Conservation (phyloP, 1,139 yeast genomes). For the Candida mesenterica region DNA sequence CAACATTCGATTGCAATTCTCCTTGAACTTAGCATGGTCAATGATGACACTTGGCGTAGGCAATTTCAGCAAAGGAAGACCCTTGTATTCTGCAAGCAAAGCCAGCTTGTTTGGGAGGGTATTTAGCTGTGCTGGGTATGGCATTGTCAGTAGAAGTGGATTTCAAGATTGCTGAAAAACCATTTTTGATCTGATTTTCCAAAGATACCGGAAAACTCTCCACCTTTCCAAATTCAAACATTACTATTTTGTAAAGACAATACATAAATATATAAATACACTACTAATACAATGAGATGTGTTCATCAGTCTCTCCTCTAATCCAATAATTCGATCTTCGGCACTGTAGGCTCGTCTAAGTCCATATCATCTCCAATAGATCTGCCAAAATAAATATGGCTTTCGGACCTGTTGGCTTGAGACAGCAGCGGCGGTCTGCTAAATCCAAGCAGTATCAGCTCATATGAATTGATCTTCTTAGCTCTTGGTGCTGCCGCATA, state of each 20-base stretch:
- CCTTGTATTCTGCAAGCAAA: constrained; percentile 24
- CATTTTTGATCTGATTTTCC: too few relatives aligned
- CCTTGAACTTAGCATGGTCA: constrained; percentile 26
- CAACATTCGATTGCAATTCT: constrained; percentile 33
- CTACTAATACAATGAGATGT: background rate
- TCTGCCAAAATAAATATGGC: constrained; percentile 17
- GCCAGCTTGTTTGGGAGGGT: constrained; percentile 22
- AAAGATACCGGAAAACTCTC: background rate
- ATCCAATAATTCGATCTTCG: constrained; percentile 16
- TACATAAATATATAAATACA: too few relatives aligned
- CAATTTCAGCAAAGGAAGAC: constrained; percentile 26
- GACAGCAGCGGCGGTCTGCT: constrained; percentile 35
- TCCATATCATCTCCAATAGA: constrained; percentile 16
- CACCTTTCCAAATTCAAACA: background rate
- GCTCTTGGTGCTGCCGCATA: constrained; percentile 19
- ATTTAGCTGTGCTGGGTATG: background rate
- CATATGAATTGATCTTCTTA: constrained; percentile 30
- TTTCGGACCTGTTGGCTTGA: constrained; percentile 34
- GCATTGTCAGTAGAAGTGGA: constrained; percentile 13
- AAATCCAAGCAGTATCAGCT: constrained; percentile 12
- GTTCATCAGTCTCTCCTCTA: background rate
- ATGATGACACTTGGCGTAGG: constrained; percentile 60
- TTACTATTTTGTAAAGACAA: too few relatives aligned
- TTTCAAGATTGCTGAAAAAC: too few relatives aligned
- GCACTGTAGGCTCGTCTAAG: constrained; percentile 12